Evolutionary conservation across 257 asterid species (phyloP), one percentile per base, ranked within the genome.

Genomic region (Dorcoceras hygrometricum): DNA sequence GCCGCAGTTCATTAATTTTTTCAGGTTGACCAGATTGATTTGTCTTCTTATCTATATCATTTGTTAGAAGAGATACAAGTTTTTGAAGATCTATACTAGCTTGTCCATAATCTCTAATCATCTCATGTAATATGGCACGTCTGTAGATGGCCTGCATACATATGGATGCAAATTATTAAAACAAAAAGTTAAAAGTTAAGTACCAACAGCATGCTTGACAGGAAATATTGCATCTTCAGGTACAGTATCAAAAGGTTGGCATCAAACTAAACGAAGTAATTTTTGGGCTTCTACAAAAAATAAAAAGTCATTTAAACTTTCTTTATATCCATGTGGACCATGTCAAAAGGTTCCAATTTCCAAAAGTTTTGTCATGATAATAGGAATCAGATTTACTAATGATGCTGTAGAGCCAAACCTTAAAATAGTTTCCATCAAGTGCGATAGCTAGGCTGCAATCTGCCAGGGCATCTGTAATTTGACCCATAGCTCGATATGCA

Each of bases 381-480:
- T 36, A 36, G 46, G 16, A 36, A 36, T 36, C 46, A 36, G 46
- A 10, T 9, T 36, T 9, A 2, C 16, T 10, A 16, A 71, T 34
- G 66, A 59, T 36, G 68, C 59, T 62, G 57, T 19, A 63, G 69
- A 71, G 43, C 78, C 73, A 54, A 79, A 93, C 99, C 96, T 94
- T 94, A 56, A 65, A 25, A 75, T 94, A 90, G 65, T 85, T 81
- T 74, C 74, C 85, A 65, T 88, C 95, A 46, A 94, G 91, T 64
- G 99, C 95, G 20, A 94, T 81, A 76, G 99, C 96, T 34, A 90
- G 76, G 74, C 92, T 90, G 72, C 99, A 94, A 78, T 94, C 99
- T 57, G 95, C 87, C 74, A 94, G 87, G 80, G 96, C 96, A 80
- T 94, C 99, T 58, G 77, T 70, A 73, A 85, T 79, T 76, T 88